phyloP scores from a whole-genome alignment of 768 basidiomycete genomes.

The Suillus luteus region DNA sequence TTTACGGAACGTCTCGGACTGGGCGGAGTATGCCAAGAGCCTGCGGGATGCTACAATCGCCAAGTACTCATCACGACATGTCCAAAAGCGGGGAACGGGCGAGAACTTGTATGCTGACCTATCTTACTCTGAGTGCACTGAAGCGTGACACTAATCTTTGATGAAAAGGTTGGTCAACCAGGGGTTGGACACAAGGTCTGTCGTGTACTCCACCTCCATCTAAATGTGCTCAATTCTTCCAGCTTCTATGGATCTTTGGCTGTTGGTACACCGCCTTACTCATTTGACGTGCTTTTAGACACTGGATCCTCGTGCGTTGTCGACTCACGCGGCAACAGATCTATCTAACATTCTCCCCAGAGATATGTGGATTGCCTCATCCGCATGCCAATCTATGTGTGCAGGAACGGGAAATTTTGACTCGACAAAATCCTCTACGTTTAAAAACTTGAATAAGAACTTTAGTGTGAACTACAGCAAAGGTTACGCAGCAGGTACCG shows the following conservation, averaged over 20 bases:
- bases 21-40: slow-evolving; percentile 43
- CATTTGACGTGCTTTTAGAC: slow-evolving; percentile 54
- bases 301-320: slow-evolving; percentile 49
- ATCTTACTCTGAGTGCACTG: neutral
- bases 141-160: slow-evolving; percentile 6
- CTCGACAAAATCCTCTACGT: slow-evolving; percentile 37
- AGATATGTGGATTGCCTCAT: slow-evolving; percentile 54
- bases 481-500: slow-evolving; percentile 45
- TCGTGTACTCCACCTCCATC: neutral
- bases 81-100: slow-evolving; percentile 45
- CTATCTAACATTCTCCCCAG: slow-evolving; percentile 29
- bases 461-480: slow-evolving; percentile 49
- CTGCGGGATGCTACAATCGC: slow-evolving; percentile 43
- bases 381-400: slow-evolving; percentile 32
- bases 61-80: slow-evolving; percentile 45
- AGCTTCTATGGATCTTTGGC: slow-evolving; percentile 39
- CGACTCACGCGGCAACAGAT: neutral
- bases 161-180: slow-evolving; percentile 58
- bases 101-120: slow-evolving; percentile 44
- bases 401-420: slow-evolving; percentile 37
- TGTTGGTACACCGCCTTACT: slow-evolving; percentile 46
- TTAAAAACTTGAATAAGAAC: slow-evolving; percentile 31
- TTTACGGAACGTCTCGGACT: slow-evolving; percentile 22
- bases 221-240: slow-evolving; percentile 4
- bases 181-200: slow-evolving; percentile 62